Conservation (phyloP, 352 stramenopile species). For the Phytopythium ostracodes region DNA sequence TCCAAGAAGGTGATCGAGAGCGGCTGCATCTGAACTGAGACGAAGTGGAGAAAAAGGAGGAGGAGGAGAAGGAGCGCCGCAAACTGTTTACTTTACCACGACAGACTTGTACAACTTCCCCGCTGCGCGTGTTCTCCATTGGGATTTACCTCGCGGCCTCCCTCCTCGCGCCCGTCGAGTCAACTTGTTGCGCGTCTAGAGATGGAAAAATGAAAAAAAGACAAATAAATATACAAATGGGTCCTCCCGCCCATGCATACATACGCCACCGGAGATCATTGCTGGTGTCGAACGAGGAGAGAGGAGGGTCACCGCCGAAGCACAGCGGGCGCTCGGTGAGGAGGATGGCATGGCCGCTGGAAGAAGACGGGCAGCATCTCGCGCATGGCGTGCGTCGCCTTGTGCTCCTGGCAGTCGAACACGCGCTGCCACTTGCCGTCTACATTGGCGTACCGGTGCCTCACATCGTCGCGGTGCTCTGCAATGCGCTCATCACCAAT, state of each 20-base stretch:
- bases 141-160: background rate
- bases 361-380: constrained; percentile 76
- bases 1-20: constrained; percentile 10
- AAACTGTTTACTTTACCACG: background rate
- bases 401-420: constrained; percentile 74
- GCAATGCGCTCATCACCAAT: background rate
- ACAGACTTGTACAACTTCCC: background rate
- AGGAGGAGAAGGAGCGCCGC: background rate
- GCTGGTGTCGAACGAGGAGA: background rate
- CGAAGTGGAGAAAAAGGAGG: background rate
- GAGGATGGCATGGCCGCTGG: constrained; percentile 2
- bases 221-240: constrained; percentile 10
- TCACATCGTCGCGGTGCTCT: constrained; percentile 58
- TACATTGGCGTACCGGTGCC: constrained; percentile 74
- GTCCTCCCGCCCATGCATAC: background rate
- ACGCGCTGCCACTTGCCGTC: constrained; percentile 79
- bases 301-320: background rate
- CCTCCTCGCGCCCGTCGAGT: background rate
- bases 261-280: background rate
- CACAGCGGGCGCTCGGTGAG: background rate
- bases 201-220: constrained; percentile 5
- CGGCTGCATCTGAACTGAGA: constrained; percentile 7
- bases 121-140: background rate
- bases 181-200: constrained; percentile 6
- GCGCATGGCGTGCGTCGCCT: constrained; percentile 44